Percentiles rank a stretch among this genome's conserved stretches.
phyloP scores from a whole-genome alignment of 352 stramenopile species.

The Phytophthora brassicae region DNA sequence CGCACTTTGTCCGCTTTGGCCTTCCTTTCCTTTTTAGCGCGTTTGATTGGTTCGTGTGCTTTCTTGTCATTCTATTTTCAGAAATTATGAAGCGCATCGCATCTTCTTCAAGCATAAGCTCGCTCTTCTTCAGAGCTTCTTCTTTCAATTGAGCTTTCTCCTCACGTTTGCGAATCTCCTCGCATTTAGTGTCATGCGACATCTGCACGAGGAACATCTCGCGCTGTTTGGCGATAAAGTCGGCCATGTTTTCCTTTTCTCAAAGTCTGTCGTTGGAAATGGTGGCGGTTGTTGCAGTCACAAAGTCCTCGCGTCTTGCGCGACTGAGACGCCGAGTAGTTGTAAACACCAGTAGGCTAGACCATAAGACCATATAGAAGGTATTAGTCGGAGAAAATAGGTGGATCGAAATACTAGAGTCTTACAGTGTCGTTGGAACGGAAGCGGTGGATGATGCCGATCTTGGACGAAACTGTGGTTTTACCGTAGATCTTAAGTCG shows the following conservation, averaged over 20 bases:
- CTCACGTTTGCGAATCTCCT: slow-evolving; percentile 96
- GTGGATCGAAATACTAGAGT: background rate
- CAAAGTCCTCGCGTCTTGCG: slow-evolving; percentile 75
- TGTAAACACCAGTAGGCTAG: slow-evolving; percentile 47
- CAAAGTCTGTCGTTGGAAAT: slow-evolving; percentile 86
- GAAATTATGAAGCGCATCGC: slow-evolving; percentile 95
- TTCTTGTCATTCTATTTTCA: slow-evolving; percentile 98
- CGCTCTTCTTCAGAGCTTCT: slow-evolving; percentile 93
- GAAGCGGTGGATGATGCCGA: slow-evolving; percentile 81
- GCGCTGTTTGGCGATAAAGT: slow-evolving; percentile 96
- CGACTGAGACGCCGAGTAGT: slow-evolving; percentile 67
- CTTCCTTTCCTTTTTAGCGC: slow-evolving; percentile 93
- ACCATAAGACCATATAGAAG: background rate
- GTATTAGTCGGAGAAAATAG: background rate
- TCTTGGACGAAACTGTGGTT: slow-evolving; percentile 72
- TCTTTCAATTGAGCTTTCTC: slow-evolving; percentile 96
- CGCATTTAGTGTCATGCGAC: slow-evolving; percentile 95
- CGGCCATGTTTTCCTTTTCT: slow-evolving; percentile 95
- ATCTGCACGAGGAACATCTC: slow-evolving; percentile 97
- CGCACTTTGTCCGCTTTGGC: slow-evolving; percentile 93
- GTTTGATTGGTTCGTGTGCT: slow-evolving; percentile 95
- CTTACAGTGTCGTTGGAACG: slow-evolving; percentile 61
- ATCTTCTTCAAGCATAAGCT: slow-evolving; percentile 96
- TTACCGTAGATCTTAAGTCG: slow-evolving; percentile 92
- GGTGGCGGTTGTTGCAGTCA: slow-evolving; percentile 73